Evolutionary conservation across 768 basidiomycete genomes (phyloP).

Genomic region (Leucosporidium yakuticum): DNA sequence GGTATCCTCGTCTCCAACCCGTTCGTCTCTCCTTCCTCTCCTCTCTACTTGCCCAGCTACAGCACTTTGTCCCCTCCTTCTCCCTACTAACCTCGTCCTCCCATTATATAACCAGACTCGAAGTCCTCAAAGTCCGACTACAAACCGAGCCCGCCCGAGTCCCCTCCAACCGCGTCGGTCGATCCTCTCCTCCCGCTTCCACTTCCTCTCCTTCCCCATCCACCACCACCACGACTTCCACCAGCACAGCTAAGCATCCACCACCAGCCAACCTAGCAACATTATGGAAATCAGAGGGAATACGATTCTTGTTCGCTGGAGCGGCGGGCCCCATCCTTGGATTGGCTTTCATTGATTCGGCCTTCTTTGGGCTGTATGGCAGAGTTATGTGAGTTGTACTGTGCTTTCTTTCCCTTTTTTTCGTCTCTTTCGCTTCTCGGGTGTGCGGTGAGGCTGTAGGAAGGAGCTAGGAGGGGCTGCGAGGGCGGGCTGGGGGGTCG

Average conservation of each 20-base stretch:
- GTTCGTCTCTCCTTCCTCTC: conserved; percentile 7
- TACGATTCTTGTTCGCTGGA: conserved; percentile 33
- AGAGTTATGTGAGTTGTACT: conserved; percentile 23
- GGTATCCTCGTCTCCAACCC: conserved; percentile 33
- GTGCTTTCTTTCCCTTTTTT: no score
- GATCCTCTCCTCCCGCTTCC: neutral
- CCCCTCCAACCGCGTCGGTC: neutral
- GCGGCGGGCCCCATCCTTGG: conserved; percentile 34
- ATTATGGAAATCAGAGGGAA: conserved; percentile 30
- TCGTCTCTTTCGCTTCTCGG: neutral
- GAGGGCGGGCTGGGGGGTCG: no score
- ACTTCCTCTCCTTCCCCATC: neutral
- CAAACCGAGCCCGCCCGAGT: conserved; percentile 17
- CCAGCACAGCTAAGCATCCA: neutral
- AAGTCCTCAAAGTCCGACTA: conserved; percentile 32
- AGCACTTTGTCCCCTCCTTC: neutral
- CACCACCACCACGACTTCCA: conserved; percentile 6
- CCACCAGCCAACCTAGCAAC: neutral
- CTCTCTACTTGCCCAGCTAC: neutral
- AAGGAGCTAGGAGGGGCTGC: no score
- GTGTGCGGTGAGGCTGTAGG: neutral
- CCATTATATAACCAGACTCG: neutral
- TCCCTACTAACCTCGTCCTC: no score
- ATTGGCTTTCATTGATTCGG: conserved; percentile 32
- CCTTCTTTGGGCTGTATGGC: conserved; percentile 36